Conservation (phyloP, 1,139 yeast species). For the Protomyces pachydermus region DNA sequence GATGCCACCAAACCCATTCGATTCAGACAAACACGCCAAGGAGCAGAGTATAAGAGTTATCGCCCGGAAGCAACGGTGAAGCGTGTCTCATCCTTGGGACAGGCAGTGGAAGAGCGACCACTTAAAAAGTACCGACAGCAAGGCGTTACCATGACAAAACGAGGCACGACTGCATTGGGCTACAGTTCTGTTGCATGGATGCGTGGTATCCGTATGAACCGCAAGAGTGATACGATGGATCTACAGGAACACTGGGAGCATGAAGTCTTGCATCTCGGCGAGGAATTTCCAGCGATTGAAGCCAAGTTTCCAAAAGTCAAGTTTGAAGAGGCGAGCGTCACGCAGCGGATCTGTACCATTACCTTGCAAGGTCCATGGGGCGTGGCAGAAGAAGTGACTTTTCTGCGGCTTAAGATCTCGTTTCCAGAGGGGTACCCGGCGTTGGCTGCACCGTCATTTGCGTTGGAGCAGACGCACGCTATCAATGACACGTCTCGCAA, state of each 20-base stretch:
- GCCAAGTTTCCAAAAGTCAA: constrained; percentile 81
- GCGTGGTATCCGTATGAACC: constrained; percentile 79
- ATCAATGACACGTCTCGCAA: constrained; percentile 47
- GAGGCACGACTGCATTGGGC: neutral
- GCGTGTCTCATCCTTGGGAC: constrained; percentile 1
- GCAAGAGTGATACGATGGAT: constrained; percentile 37
- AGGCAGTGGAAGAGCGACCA: neutral
- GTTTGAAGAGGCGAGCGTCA: constrained; percentile 81
- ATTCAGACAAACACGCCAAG: constrained; percentile 41
- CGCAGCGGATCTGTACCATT: constrained; percentile 72
- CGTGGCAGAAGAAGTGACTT: constrained; percentile 51
- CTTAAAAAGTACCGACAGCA: neutral
- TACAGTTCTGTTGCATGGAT: constrained; percentile 77
- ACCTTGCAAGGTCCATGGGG: constrained; percentile 67
- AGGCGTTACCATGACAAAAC: constrained; percentile 15
- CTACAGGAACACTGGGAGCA: constrained; percentile 49
- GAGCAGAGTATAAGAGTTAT: constrained; percentile 49
- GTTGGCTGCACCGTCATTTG: constrained; percentile 52
- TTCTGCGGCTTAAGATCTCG: constrained; percentile 60
- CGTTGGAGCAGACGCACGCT: constrained; percentile 74
- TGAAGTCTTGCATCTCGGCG: constrained; percentile 50
- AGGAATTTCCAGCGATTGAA: constrained; percentile 84
- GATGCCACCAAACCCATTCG: constrained; percentile 44
- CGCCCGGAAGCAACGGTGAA: constrained; percentile 48
- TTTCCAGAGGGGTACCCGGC: constrained; percentile 72